Evolutionary conservation across 2,329 filamentous ascomycete genomes (phyloP).

Genomic region (Macrophomina pseudophaseolina): DNA sequence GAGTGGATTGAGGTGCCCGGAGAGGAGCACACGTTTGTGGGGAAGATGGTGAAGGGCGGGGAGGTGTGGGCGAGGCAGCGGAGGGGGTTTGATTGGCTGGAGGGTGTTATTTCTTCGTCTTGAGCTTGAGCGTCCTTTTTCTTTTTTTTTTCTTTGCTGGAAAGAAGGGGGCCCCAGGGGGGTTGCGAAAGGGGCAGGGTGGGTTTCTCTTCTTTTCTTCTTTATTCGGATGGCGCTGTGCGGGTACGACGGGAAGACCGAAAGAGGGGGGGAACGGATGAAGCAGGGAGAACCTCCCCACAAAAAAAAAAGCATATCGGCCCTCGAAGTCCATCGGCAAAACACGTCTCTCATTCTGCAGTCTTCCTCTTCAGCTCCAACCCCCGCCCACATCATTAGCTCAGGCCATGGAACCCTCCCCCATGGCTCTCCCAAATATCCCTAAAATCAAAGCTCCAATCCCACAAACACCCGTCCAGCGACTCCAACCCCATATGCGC

Average conservation of each 20-base stretch:
- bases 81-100: constrained; percentile 50
- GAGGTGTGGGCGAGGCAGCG: constrained; percentile 39
- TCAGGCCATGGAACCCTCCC: constrained; percentile 13
- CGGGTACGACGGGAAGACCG: not conserved
- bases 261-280: not conserved
- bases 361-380: not conserved
- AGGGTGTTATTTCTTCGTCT: constrained; percentile 28
- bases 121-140: not conserved
- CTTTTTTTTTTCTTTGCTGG: not conserved
- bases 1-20: constrained; percentile 46
- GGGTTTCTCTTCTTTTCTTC: no score
- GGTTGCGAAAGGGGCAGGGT: no score
- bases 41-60: constrained; percentile 49
- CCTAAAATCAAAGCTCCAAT: constrained; percentile 25
- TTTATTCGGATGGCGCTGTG: not conserved
- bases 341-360: not conserved
- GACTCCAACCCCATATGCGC: constrained; percentile 22
- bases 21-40: constrained; percentile 53
- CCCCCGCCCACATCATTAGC: not conserved
- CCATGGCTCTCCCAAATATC: constrained; percentile 24
- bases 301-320: not conserved
- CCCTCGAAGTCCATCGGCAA: not conserved
- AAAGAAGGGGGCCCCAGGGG: not conserved
- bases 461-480: constrained; percentile 18
- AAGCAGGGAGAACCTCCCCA: no score